Percentiles rank a stretch among this genome's conserved stretches.
These are phyloP conservation scores for Colletotrichum somersetense DNA, from an alignment of 2,329 filamentous ascomycete species.

Conservation along the genomic window DNA sequence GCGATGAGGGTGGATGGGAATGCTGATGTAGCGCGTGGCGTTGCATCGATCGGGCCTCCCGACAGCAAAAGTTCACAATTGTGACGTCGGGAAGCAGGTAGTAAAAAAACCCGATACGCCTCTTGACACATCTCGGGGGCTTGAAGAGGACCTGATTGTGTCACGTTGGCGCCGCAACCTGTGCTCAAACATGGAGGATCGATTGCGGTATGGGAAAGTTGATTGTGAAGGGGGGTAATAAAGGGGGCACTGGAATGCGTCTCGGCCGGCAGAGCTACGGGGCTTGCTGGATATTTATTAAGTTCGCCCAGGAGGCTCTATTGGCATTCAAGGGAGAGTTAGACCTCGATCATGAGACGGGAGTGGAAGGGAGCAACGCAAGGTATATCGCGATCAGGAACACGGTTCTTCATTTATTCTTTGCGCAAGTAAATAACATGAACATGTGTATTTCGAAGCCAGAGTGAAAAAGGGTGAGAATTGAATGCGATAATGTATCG, in stretches of 20 bases:
- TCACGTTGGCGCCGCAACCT: neutral
- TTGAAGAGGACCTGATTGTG: neutral
- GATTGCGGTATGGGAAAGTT: neutral
- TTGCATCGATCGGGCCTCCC: neutral
- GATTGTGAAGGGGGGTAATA: neutral
- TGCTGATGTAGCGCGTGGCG: constrained; percentile 1
- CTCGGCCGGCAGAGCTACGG: constrained; percentile 20
- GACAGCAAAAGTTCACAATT: neutral
- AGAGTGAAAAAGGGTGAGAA: neutral
- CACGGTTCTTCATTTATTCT: neutral
- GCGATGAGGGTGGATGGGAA: neutral
- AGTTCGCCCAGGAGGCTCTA: constrained; percentile 22
- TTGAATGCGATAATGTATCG: neutral
- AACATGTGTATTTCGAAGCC: constrained; percentile 4
- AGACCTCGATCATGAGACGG: constrained; percentile 18
- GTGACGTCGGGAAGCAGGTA: neutral
- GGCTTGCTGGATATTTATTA: constrained; percentile 36
- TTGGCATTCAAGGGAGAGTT: constrained; percentile 36
- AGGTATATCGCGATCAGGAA: neutral
- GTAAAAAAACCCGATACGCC: neutral
- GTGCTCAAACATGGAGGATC: constrained; percentile 2
- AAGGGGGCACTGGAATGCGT: constrained; percentile 32
- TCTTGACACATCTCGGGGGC: neutral
- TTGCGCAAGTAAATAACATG: constrained; percentile 3
- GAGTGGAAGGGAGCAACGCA: neutral